Base-by-base conservation (phyloP, 2,329 filamentous ascomycete species). In the Epichloe gansuensis region DNA sequence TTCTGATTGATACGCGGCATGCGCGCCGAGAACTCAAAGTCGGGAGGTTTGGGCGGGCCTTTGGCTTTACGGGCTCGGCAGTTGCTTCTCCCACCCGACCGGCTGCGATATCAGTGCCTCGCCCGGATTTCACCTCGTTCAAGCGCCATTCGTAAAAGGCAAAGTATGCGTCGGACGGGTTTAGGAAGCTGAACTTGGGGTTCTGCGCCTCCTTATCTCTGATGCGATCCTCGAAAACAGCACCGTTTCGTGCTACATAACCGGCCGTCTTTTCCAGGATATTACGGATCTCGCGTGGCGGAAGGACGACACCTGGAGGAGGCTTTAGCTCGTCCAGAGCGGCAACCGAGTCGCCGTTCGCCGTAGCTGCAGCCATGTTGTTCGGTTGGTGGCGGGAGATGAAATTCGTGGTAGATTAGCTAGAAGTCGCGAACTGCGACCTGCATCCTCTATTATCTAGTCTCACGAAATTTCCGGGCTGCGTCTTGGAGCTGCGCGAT, bases 1-100 rank as follows among this genome's bases (percentile, higher is more conserved):
- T 95, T 88, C 58, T 94, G 89, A 70, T 86, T 95, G 72, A 98
- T 95, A 60, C 91, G 91, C 54, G 93, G 93, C 88, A 97, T 95
- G 66, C 91, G 86, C 60, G 93, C 91, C 52, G 89, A 95, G 72
- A 96, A 98, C 60, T 87, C 81, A 64, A 94, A 97, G 62, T 91
- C 86, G 53, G 86, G 80, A 15, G 93, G 93, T 63, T 91, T 83
- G 44, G 85, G 83, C 7, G 91, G 91, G 23, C 91, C 91, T 67
- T 81, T 44, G 88, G 84, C 65, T 86, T 89, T 52, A 74, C 73
- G 41, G 72, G 72, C 49, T 74, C 72, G 15, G 67, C 71, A 43
- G 74, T 73, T 13, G 74, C 71, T 38, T 90, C 86, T 54, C 78
- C 83, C 44, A 77, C 78, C 60, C 86, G 80, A 50, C 90, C 90